Base-by-base conservation (phyloP, 2,329 filamentous ascomycete genomes). In the Ophiocordyceps camponoti-floridani region DNA sequence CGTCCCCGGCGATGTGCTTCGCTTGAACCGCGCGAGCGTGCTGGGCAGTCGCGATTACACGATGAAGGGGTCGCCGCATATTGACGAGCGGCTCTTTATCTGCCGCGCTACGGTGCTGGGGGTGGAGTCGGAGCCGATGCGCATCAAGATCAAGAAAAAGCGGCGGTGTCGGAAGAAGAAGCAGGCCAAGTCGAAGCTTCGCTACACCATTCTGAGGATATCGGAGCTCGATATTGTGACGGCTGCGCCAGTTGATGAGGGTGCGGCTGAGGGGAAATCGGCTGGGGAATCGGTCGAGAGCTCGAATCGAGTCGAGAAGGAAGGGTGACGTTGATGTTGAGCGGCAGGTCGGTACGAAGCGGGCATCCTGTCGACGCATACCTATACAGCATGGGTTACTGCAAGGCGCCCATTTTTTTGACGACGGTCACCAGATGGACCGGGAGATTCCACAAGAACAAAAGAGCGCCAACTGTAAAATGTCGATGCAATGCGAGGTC, bases 11-110 rank as follows among this genome's bases (percentile, higher is more conserved):
- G 89, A 96, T 58, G 68, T 93, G 35, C 70, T 98, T 48, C 83
- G 88, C 7, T 72, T 98, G 47, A 89, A 94, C 65, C 81, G 87
- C 46, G 91, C 87, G 23, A 81, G 77, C 38, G 69, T 81, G 45
- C 66, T 98, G 41, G 91, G 91, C 27, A 89, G 81, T 52, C 74
- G 91, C 50, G 89, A 96, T 61, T 94, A 84, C 64, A 95, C 89
- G 5, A 69, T 96, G 50, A 84, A 87, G 61, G 84, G 84, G 5
- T 66, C 73, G 4, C 78, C 83, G n/a, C 89, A 83, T 58, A 65
- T 96, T 49, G 87, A 95, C 59, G 82, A 89, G 62, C 66, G 77
- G 45, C 62, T 94, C 47, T 96, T 87, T 55, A 82, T 84, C 58
- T 94, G 87, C 62, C 75, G 87, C 47, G 85, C 88, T 14, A 77